Conservation (phyloP, 1,284 basidiomycete genomes). For the Tylopilus sp. region DNA sequence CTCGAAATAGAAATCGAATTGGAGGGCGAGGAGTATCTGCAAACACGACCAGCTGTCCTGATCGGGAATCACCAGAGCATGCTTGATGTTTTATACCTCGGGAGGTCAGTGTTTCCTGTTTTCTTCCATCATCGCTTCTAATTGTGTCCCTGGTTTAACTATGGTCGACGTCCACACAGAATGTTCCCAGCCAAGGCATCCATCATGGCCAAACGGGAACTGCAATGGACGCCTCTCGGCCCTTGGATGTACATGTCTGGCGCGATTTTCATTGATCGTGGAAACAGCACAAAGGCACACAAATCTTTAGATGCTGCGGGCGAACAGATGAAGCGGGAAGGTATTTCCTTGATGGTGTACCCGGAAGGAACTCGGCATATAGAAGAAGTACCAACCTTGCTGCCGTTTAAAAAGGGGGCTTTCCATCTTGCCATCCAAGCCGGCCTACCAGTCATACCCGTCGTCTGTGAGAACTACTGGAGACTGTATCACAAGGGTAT, state of each 20-base stretch:
- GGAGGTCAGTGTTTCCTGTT: constrained; percentile 49
- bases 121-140: constrained; percentile 2
- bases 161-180: constrained; percentile 37
- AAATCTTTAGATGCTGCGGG: constrained; percentile 75
- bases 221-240: constrained; percentile 86
- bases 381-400: constrained; percentile 59
- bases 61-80: constrained; percentile 94
- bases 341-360: constrained; percentile 85
- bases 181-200: constrained; percentile 80
- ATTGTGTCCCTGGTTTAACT: neutral
- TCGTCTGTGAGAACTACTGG: constrained; percentile 95
- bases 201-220: constrained; percentile 93
- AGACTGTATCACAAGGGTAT: constrained; percentile 73
- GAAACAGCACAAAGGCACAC: constrained; percentile 74
- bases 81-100: constrained; percentile 82
- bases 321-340: constrained; percentile 71
- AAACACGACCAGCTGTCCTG: constrained; percentile 65
- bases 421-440: constrained; percentile 94
- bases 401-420: constrained; percentile 96
- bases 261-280: constrained; percentile 91
- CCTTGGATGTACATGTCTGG: constrained; percentile 90
- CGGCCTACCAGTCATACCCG: constrained; percentile 82
- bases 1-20: constrained; percentile 73
- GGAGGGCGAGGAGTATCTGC: constrained; percentile 82
- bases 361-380: constrained; percentile 88